Percentiles rank a stretch among this genome's conserved stretches.
Evolutionary conservation across 768 basidiomycete species (phyloP).

Genomic region (Phlebiopsis flavidoalba): DNA sequence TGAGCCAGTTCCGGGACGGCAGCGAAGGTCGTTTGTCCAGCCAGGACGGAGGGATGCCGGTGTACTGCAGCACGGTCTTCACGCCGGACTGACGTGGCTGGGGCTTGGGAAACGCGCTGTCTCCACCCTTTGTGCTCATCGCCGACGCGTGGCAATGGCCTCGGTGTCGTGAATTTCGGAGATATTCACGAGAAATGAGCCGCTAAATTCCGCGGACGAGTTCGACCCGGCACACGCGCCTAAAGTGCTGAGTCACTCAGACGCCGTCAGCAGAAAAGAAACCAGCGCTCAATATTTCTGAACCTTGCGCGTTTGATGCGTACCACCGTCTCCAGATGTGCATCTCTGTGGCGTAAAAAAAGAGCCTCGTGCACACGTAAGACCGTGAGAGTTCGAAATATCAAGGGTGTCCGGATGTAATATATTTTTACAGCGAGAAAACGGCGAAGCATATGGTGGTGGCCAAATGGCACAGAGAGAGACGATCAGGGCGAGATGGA

Average conservation of each 20-base stretch:
- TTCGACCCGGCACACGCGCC: background rate
- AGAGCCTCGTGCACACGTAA: background rate
- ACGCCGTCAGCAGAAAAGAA: background rate
- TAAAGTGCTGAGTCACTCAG: background rate
- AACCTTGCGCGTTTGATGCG: background rate
- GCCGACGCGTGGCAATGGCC: background rate
- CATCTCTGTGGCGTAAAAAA: background rate
- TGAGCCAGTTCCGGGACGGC: conserved; percentile 91
- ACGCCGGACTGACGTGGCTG: conserved; percentile 44
- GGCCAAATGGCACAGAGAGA: conserved; percentile 1
- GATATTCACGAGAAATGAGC: background rate
- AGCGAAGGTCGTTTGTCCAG: conserved; percentile 79
- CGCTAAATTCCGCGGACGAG: background rate
- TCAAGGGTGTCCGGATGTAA: background rate
- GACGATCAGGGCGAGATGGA: conserved; percentile 1
- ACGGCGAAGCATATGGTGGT: background rate
- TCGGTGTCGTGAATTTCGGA: background rate
- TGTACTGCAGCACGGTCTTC: conserved; percentile 59
- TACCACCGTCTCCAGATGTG: background rate
- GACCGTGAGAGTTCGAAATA: background rate
- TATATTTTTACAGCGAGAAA: background rate
- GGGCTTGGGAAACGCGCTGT: conserved; percentile 16
- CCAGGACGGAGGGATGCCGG: conserved; percentile 66
- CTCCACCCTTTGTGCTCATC: conserved; percentile 21
- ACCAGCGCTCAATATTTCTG: background rate